Evolutionary conservation across 768 basidiomycete genomes (phyloP), one percentile per base, ranked within the genome.

Genomic region (Psilocybe subaeruginosa): DNA sequence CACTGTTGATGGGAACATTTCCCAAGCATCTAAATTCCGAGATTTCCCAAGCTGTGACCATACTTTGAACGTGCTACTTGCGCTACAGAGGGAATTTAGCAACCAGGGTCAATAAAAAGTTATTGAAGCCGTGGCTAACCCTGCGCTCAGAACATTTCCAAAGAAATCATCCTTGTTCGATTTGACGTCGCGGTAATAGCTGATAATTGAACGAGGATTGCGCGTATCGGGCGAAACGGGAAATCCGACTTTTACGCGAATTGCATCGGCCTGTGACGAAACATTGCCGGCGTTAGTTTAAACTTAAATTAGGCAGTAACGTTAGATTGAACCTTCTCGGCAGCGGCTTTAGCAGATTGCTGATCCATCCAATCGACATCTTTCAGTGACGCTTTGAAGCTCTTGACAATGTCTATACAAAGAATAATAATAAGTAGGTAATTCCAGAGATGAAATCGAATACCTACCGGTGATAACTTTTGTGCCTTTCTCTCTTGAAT

Each of bases 191-290:
- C 76, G 74, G 71, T 98, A 99, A 75, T 95, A 99, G 43, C 70
- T 76, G 30, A 82, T 79, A 47, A 99, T 83, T 8, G 92, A 88
- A 27, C 75, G 74, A 41, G 95, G 81, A 68, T 87, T 79, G 16
- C 79, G 79, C 1, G 92, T 95, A 72, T 99, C 83, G 1, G 97
- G 97, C 2, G 87, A 93, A 9, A 89, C 69, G 0, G 97, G 97
- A 76, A 89, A 99, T 59, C 97, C 97, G 63, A 99, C 92, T 80
- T 98, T 97, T 73, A 94, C 84, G 30, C 88, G 86, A 62, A 96
- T 89, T 0, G 87, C 86, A 69, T 90, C 83, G 12, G 93, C 93
- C 90, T 91, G 31, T 30, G 27, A 53, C 17, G 16, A 9, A 66
- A 64, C 50, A 33, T 51, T 29, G 30, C 23, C 37, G 64, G 59